phyloP scores from a whole-genome alignment of 2,329 filamentous ascomycete species.

The Epichloe hybrida region DNA sequence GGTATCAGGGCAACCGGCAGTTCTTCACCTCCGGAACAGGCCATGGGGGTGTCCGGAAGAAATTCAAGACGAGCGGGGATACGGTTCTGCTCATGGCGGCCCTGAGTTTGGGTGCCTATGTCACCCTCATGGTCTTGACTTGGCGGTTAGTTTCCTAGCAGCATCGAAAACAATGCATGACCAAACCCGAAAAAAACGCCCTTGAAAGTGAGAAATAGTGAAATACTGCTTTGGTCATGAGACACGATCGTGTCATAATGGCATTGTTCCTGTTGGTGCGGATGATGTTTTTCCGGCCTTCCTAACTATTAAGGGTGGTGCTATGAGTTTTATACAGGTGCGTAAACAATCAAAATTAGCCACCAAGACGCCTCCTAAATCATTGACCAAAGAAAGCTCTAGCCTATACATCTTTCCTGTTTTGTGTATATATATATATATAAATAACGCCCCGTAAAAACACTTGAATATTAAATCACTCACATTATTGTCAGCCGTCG shows the following conservation, averaged over 20 bases:
- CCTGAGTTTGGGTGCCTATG: slow-evolving; percentile 44
- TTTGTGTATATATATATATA: no score
- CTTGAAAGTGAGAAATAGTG: no score
- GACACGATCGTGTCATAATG: neutral
- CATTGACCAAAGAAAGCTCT: neutral
- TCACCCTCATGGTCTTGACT: slow-evolving; percentile 42
- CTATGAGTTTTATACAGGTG: no score
- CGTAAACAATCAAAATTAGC: neutral
- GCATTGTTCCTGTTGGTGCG: neutral
- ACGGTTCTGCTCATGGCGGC: slow-evolving; percentile 44
- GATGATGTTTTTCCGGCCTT: neutral
- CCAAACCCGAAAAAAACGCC: no score
- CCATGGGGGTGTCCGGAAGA: slow-evolving; percentile 27
- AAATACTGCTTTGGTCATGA: neutral
- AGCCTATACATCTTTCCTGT: no score
- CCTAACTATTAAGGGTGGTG: no score
- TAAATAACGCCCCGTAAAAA: neutral
- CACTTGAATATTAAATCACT: neutral
- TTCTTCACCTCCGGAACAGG: slow-evolving; percentile 53
- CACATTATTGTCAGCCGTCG: neutral
- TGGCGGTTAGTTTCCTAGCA: slow-evolving; percentile 26
- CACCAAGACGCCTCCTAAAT: neutral
- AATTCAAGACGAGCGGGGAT: slow-evolving; percentile 51
- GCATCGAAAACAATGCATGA: neutral
- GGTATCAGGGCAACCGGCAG: slow-evolving; percentile 84